These are phyloP conservation scores for Ottelia alismoides DNA, from an alignment of 106 monocot genomes.

Conservation along the genomic window DNA sequence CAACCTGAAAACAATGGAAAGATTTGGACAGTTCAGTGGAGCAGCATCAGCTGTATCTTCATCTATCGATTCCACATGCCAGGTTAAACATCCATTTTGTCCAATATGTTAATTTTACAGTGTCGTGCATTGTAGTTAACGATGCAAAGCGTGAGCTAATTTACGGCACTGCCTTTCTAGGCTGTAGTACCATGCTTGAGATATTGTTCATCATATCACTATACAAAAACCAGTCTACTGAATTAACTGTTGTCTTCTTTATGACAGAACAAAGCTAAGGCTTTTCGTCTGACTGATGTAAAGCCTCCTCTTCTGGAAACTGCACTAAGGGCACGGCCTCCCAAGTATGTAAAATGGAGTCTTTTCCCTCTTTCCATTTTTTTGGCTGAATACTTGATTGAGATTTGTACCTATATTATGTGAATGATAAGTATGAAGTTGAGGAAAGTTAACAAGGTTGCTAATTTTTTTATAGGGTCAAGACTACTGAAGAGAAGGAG, in stretches of 20 bases:
- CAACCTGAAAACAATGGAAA: conserved; percentile 76
- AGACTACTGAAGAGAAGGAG: conserved; percentile 73
- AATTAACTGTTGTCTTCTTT: too few species aligned
- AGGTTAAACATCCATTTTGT: conserved; percentile 14
- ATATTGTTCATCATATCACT: too few species aligned
- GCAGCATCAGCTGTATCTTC: conserved; percentile 27
- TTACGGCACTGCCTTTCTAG: too few species aligned
- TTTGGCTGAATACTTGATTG: neutral
- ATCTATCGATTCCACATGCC: conserved; percentile 24
- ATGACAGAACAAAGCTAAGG: conserved; percentile 45
- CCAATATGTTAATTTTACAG: neutral
- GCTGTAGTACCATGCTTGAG: too few species aligned
- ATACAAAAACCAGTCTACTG: too few species aligned
- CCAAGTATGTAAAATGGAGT: conserved; percentile 22
- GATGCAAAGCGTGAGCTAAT: conserved; percentile 32
- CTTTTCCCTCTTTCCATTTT: neutral
- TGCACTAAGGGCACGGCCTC: conserved; percentile 59
- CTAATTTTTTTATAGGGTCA: conserved; percentile 58
- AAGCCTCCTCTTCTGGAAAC: conserved; percentile 70
- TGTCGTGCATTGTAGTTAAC: neutral
- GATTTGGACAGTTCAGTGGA: conserved; percentile 49
- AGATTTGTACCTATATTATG: too few species aligned
- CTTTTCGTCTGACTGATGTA: conserved; percentile 39
- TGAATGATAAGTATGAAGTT: too few species aligned
- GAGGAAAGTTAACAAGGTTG: too few species aligned